Conservation (phyloP, 2,329 filamentous ascomycete species). For the Albifimbria verrucaria region DNA sequence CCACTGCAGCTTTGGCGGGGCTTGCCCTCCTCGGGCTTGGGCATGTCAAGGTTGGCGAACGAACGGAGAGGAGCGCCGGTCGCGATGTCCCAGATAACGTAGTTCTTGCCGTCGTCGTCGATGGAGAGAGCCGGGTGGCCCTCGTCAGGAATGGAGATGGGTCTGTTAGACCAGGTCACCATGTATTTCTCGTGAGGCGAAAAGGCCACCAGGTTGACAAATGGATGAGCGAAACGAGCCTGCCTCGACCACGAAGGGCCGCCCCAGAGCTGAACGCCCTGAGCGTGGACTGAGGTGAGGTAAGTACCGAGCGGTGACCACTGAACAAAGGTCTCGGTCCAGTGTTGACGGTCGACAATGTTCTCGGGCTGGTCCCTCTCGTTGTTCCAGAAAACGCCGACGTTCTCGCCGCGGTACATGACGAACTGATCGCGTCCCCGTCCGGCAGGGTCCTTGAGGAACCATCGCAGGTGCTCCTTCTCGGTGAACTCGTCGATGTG, state of each 20-base stretch:
- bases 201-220: conserved; percentile 94
- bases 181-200: conserved; percentile 91
- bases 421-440: conserved; percentile 93
- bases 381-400: conserved; percentile 98
- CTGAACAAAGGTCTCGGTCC: conserved; percentile 97
- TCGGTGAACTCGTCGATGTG: conserved; percentile 81
- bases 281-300: conserved; percentile 89
- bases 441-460: conserved; percentile 74
- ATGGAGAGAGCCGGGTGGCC: conserved; percentile 79
- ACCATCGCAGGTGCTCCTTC: conserved; percentile 92
- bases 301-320: conserved; percentile 96
- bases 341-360: conserved; percentile 88
- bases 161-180: conserved; percentile 93
- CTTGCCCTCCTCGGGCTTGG: conserved; percentile 60
- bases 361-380: conserved; percentile 86
- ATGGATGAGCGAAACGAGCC: conserved; percentile 91
- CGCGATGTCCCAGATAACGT: conserved; percentile 96
- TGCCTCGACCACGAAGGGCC: conserved; percentile 85
- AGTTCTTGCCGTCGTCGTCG: conserved; percentile 98
- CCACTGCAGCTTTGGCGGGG: conserved; percentile 86
- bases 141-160: conserved; percentile 86
- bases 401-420: conserved; percentile 87
- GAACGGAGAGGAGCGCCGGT: conserved; percentile 87
- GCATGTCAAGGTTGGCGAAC: conserved; percentile 84
- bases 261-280: conserved; percentile 97